Evolutionary conservation across 2,329 filamentous ascomycete species (phyloP).

Genomic region (Xylaria sp.): DNA sequence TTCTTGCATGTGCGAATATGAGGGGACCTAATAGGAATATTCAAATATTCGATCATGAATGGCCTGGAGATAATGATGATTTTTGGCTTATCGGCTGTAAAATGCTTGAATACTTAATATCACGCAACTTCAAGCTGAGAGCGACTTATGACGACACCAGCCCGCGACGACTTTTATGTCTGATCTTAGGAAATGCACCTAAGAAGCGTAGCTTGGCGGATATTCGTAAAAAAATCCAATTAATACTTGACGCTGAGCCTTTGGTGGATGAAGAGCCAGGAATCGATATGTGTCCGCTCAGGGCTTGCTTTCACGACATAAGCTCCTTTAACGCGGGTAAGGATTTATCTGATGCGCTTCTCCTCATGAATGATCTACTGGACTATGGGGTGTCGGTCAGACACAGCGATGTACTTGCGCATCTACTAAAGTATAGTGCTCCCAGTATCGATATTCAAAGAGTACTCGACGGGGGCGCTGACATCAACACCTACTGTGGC

Average conservation of each 20-base stretch:
- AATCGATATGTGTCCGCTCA: neutral
- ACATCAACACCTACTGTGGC: neutral
- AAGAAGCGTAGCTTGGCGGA: neutral
- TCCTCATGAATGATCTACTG: neutral
- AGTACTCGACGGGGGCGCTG: neutral
- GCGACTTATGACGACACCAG: neutral
- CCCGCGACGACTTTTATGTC: neutral
- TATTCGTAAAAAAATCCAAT: neutral
- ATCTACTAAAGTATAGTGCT: neutral
- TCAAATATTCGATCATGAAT: neutral
- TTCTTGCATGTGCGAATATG: neutral
- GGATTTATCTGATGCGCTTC: neutral
- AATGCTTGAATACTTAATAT: constrained; percentile 9
- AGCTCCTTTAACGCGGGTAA: neutral
- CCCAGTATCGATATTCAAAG: neutral
- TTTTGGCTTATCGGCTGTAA: neutral
- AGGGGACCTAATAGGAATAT: no score
- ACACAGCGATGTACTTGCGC: neutral
- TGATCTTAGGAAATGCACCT: neutral
- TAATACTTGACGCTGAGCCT: neutral
- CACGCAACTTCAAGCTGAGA: neutral
- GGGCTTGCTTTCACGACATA: neutral
- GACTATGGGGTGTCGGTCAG: neutral
- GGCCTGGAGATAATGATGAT: no score
- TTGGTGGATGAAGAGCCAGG: neutral